These are phyloP conservation scores for Leccinum boreale DNA, from an alignment of 768 basidiomycete species.

Conservation along the genomic window DNA sequence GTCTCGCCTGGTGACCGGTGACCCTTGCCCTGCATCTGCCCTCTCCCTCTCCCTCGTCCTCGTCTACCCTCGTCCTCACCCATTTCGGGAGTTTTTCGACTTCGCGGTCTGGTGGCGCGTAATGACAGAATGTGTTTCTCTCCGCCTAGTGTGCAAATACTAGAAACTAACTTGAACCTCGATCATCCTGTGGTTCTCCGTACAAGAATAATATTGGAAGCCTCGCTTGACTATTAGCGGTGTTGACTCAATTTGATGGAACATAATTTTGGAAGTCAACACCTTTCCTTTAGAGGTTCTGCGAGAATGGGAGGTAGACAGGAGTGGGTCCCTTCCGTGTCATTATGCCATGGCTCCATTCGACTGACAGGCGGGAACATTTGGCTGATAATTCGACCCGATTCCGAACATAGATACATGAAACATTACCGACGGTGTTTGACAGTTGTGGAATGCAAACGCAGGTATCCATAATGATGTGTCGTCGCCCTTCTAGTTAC, in stretches of 20 bases:
- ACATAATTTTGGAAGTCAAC: constrained; percentile 1
- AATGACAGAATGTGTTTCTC: background rate
- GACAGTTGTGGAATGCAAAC: background rate
- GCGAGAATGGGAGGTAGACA: background rate
- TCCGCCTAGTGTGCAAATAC: background rate
- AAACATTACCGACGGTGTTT: no score
- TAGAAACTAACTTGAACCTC: background rate
- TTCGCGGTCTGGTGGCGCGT: background rate
- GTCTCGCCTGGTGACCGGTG: no score
- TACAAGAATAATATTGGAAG: background rate
- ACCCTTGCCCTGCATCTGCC: no score
- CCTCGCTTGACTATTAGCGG: background rate
- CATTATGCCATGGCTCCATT: background rate
- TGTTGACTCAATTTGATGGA: background rate
- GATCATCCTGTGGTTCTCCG: background rate
- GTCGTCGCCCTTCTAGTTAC: constrained; percentile 1
- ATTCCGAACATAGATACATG: background rate
- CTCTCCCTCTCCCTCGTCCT: no score
- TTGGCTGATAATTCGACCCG: background rate
- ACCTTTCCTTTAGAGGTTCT: constrained; percentile 5
- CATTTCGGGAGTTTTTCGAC: no score
- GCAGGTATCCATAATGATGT: background rate
- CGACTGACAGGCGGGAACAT: background rate
- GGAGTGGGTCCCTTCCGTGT: background rate
- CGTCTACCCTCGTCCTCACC: background rate